A percentile compares a stretch with the other conserved stretches of the same genome.
phyloP scores from a whole-genome alignment of 768 basidiomycete genomes.

The Macrolepiota albuminosa region DNA sequence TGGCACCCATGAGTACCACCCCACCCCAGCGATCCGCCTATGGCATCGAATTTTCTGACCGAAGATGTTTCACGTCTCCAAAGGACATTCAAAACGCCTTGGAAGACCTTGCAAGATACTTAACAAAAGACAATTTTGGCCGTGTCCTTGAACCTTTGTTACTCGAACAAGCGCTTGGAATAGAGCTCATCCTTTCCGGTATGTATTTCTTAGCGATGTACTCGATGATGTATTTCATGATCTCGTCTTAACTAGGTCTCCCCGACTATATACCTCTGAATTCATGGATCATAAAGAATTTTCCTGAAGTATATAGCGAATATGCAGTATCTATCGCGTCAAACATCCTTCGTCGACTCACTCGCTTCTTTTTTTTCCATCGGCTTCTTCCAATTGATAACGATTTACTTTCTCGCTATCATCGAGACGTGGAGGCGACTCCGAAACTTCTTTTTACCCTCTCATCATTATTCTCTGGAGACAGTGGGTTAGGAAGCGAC shows the following conservation, averaged over 20 bases:
- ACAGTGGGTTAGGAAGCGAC: not conserved
- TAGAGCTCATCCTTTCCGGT: slow-evolving; percentile 24
- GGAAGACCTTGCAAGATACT: slow-evolving; percentile 16
- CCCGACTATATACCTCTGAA: slow-evolving; percentile 12
- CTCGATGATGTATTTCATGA: not conserved
- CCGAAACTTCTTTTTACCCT: slow-evolving; percentile 8
- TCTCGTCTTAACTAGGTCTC: slow-evolving; percentile 7
- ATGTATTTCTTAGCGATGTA: slow-evolving; percentile 10
- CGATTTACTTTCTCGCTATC: not conserved
- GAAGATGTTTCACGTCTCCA: slow-evolving; percentile 10
- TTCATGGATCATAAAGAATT: slow-evolving; percentile 26
- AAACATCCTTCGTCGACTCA: slow-evolving; percentile 8
- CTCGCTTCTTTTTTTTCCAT: slow-evolving; percentile 6
- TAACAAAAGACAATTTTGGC: slow-evolving; percentile 19
- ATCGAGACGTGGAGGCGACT: slow-evolving; percentile 4
- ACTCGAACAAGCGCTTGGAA: slow-evolving; percentile 15
- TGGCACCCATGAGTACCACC: not conserved
- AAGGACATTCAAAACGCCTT: slow-evolving; percentile 18
- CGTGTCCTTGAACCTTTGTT: slow-evolving; percentile 18
- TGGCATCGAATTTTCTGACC: slow-evolving; percentile 17
- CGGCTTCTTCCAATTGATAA: not conserved
- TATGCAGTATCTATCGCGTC: slow-evolving; percentile 8
- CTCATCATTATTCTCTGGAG: not conserved
- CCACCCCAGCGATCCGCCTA: slow-evolving; percentile 18
- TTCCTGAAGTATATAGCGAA: slow-evolving; percentile 19